Evolutionary conservation across 2,329 filamentous ascomycete species (phyloP).

Genomic region (Aureobasidium musti): DNA sequence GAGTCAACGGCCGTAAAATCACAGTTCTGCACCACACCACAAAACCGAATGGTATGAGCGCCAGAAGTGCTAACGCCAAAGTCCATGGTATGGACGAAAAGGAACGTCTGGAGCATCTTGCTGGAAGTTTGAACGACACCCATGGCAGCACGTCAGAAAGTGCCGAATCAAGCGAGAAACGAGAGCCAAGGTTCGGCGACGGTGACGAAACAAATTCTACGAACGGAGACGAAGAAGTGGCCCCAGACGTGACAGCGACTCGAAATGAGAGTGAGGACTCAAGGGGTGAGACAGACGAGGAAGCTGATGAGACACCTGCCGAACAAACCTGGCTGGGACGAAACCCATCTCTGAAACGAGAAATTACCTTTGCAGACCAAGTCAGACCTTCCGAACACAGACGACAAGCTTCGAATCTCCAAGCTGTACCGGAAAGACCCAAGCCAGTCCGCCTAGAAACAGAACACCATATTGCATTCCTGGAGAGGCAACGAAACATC

Average conservation of each 20-base stretch:
- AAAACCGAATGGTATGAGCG: conserved; percentile 57
- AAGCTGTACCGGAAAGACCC: conserved; percentile 48
- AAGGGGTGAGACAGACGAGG: conserved; percentile 17
- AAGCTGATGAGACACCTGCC: conserved; percentile 22
- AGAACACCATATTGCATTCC: conserved; percentile 83
- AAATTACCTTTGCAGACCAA: conserved; percentile 70
- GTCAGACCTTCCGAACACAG: conserved; percentile 53
- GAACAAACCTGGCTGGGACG: conserved; percentile 36
- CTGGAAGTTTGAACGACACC: conserved; percentile 10
- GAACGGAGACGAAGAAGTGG: background rate
- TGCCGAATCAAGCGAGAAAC: conserved; percentile 32
- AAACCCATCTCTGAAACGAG: conserved; percentile 40
- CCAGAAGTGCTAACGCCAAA: conserved; percentile 52
- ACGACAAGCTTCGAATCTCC: conserved; percentile 46
- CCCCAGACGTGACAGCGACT: conserved; percentile 36
- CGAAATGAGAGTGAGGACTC: conserved; percentile 42
- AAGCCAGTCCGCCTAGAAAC: conserved; percentile 59
- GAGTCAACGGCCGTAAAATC: conserved; percentile 67
- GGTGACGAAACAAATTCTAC: background rate
- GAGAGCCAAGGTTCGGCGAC: conserved; percentile 1
- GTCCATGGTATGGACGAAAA: conserved; percentile 49
- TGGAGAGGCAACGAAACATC: conserved; percentile 75
- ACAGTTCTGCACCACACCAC: conserved; percentile 63
- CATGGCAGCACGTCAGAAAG: conserved; percentile 23
- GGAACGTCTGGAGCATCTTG: conserved; percentile 43